Conservation (phyloP, 257 asterid genomes). For the Lycium barbarum region DNA sequence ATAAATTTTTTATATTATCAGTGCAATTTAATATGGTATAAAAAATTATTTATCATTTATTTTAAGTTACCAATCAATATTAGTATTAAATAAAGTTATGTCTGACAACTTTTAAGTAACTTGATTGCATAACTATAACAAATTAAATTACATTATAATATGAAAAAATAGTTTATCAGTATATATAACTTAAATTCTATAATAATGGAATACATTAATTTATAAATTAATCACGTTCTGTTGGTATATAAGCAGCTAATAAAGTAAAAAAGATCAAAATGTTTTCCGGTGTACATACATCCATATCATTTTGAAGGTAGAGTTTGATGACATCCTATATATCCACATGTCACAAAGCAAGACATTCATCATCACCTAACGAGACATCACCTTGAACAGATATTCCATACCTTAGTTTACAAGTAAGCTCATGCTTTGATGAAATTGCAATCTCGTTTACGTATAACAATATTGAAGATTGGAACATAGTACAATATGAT, state of each 20-base stretch:
- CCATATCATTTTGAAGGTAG: not conserved
- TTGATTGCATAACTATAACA: not conserved
- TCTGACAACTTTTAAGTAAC: not conserved
- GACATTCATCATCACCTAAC: not conserved
- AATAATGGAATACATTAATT: not conserved
- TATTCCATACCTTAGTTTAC: conserved; percentile 1
- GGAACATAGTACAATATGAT: not conserved
- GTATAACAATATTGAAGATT: not conserved
- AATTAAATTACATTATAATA: not conserved
- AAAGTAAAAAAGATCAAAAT: not conserved
- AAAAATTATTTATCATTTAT: too few species aligned
- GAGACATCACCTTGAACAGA: not conserved
- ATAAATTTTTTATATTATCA: too few species aligned
- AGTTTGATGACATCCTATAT: conserved; percentile 12
- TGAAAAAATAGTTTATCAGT: not conserved
- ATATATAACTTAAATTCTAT: not conserved
- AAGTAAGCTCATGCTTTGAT: not conserved
- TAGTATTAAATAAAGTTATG: not conserved
- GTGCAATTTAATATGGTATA: too few species aligned
- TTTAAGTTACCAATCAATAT: too few species aligned
- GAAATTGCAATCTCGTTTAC: not conserved
- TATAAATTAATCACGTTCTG: not conserved
- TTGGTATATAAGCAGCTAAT: not conserved
- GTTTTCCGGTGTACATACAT: not conserved
- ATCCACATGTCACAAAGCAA: not conserved